Evolutionary conservation across 2,329 filamentous ascomycete genomes (phyloP), one percentile per base, ranked within the genome.

Genomic region (Aspergillus jensenii): DNA sequence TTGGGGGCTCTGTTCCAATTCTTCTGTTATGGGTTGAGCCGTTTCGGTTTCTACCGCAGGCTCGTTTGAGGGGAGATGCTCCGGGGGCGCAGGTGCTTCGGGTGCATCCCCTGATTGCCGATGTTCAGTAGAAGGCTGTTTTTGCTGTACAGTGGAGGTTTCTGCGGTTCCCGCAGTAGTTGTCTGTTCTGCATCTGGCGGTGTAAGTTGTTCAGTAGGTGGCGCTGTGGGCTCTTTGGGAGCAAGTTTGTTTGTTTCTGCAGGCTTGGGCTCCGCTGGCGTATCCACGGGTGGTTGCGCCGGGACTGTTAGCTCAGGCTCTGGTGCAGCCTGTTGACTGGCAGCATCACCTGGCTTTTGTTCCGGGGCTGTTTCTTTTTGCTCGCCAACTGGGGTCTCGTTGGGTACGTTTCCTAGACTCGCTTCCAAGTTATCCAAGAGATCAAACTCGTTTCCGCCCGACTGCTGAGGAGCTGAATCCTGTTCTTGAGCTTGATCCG

Each of bases 361-460:
- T 35, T 56, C 59, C 17, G 44, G 15, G n/a, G 50, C 39, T 11
- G 23, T 4, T 19, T 45, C 56, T 21, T 23, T 55, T 14, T 23
- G 55, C 33, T 60, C 45, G 15, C 54, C 58, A 23, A 11, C 43
- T 50, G 64, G 58, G 14, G 53, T 55, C 37, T 59, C 52, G 21
- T 44, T 49, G 11, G 46, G 41, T 35, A 35, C 41, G 23, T 56
- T 60, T 14, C 53, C 62, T 41, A 80, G 61, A 55, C 79, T 79
- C 23, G 73, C 74, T 62, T 82, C 80, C 23, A 82, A 63, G 55
- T 76, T 81, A 37, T 77, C 79, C 27, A 82, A 66, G 33, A 82
- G 64, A 68, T 82, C 79, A 31, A 76, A 66, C 53, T 79, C 77
- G 7, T 68, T 71, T 39, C 52, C 43, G 33, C 45, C 35, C 15